These are phyloP conservation scores for Aureobasidium subglaciale DNA, from an alignment of 2,329 filamentous ascomycete species.

Conservation along the genomic window DNA sequence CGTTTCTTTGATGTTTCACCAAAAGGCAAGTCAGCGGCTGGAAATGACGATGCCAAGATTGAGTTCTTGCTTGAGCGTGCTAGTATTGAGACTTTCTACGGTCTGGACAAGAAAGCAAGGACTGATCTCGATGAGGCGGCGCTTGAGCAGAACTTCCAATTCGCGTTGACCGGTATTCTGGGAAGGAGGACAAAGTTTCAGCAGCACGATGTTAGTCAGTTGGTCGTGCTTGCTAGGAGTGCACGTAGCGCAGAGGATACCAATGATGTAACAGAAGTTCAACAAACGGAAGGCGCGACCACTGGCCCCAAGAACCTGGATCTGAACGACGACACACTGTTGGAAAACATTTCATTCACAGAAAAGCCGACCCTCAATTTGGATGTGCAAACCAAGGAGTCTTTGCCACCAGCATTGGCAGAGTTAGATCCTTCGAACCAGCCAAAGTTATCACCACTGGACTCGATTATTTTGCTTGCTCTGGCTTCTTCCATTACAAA, in stretches of 20 bases:
- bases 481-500: constrained; percentile 84
- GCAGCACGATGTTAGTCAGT: constrained; percentile 72
- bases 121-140: constrained; percentile 64
- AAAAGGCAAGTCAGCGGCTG: constrained; percentile 22
- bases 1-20: constrained; percentile 24
- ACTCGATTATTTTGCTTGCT: constrained; percentile 78
- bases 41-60: constrained; percentile 41
- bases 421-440: constrained; percentile 70
- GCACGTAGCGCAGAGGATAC: constrained; percentile 23
- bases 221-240: constrained; percentile 85
- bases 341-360: constrained; percentile 79
- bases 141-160: constrained; percentile 62
- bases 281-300: constrained; percentile 11
- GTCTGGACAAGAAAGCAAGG: constrained; percentile 67
- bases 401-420: constrained; percentile 55
- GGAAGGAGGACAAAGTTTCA: constrained; percentile 81
- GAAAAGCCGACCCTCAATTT: constrained; percentile 38
- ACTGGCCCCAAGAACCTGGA: constrained; percentile 51
- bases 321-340: constrained; percentile 85
- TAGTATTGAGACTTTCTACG: constrained; percentile 76
- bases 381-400: constrained; percentile 38
- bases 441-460: constrained; percentile 71
- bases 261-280: not conserved
- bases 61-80: constrained; percentile 76
- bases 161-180: constrained; percentile 75